Evolutionary conservation across 2,329 filamentous ascomycete species (phyloP).

Genomic region (Penicillium sp.): DNA sequence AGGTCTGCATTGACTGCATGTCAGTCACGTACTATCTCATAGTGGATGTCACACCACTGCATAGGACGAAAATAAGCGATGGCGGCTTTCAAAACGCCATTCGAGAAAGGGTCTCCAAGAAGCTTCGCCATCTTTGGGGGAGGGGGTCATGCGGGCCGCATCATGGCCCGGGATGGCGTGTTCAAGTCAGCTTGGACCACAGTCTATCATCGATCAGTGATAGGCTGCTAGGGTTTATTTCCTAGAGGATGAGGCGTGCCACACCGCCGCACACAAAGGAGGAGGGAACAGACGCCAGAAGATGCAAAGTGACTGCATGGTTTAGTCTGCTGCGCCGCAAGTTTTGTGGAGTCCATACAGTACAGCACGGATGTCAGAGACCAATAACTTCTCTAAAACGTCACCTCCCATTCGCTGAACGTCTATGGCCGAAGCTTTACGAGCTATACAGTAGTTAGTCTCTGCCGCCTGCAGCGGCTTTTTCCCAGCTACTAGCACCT

Average conservation of each 20-base stretch:
- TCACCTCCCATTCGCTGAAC: background rate
- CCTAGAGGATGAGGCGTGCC: background rate
- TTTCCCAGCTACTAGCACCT: background rate
- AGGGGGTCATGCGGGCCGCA: constrained; percentile 4
- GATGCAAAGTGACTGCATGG: background rate
- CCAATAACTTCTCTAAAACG: background rate
- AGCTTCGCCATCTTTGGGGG: background rate
- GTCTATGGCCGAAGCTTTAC: background rate
- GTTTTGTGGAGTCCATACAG: constrained; percentile 5
- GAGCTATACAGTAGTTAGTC: background rate
- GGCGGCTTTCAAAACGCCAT: background rate
- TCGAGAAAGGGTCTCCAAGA: background rate
- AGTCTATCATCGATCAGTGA: background rate
- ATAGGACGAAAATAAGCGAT: constrained; percentile 6
- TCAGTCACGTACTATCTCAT: constrained; percentile 4
- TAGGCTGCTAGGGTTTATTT: background rate
- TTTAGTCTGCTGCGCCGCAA: constrained; percentile 7
- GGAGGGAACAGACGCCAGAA: background rate
- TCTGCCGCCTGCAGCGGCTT: background rate
- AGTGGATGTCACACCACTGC: background rate
- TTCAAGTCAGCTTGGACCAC: background rate
- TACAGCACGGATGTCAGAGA: constrained; percentile 2
- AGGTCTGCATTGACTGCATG: constrained; percentile 8
- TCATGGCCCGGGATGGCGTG: background rate
- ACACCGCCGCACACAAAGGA: constrained; percentile 7